Base-by-base conservation (phyloP, 176 grass and related monocot genomes). In the Zoysia pacifica region DNA sequence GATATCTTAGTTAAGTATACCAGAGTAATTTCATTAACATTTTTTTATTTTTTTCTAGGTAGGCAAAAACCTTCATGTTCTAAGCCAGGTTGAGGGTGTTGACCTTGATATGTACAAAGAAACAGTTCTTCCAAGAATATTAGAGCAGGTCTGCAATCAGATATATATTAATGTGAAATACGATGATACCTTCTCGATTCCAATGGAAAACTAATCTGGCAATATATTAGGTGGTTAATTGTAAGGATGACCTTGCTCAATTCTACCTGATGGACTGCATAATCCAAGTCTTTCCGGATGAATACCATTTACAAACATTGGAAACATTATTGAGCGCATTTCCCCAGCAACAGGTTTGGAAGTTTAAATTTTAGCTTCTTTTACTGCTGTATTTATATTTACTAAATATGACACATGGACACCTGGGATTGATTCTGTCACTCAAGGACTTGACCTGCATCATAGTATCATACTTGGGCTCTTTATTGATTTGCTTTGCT, bases 71-170 rank as follows among this genome's bases (percentile, higher is more conserved):
- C 92, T 98, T 87, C 96, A 98, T 67, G 90, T 98, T 86, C 79
- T 98, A 80, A 89, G 96, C 69, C 96, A 98, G 79, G 84, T 98
- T 72, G 96, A 98, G 76, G 96, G 96, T 70, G 92, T 94, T 79
- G 96, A 98, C 84, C 92, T 98, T 93, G 96, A 98, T 20, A 92
- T 95, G 86, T 98, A 98, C 86, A 98, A 98, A 89, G 92, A 98
- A 81, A 93, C 86, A 69, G 92, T 98, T 84, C 96, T 98, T 87
- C 96, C 96, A 66, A 93, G 96, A 81, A 89, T 98, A 73, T 92
- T 94, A 81, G 96, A 98, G 81, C 96, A 98, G 96, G 96, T 95
- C 71, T 83, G 69, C 39, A 70, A 41, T 85, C 78, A 47, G 40
- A 74, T 73, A 52, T 28, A 28, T 70, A 28, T 28, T 28, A 35